phyloP scores from a whole-genome alignment of 208 protist species.

The Leptomonas seymouri region DNA sequence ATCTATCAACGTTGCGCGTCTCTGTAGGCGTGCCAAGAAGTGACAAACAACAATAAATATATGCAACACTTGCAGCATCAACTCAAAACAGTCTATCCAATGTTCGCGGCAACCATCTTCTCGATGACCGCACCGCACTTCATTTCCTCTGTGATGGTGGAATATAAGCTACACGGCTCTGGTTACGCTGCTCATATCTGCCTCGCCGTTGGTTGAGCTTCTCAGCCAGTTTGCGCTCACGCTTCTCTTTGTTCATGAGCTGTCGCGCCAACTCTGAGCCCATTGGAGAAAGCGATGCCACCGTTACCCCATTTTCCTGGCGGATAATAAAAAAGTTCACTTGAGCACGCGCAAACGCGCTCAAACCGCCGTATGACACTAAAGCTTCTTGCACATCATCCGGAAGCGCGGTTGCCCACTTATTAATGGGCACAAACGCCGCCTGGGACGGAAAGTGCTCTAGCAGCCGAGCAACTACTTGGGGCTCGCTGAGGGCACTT shows the following conservation, averaged over 20 bases:
- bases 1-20: too few species aligned
- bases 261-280: slow-evolving; percentile 43
- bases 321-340: slow-evolving; percentile 78
- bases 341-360: slow-evolving; percentile 54
- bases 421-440: slow-evolving; percentile 49
- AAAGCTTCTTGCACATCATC: slow-evolving; percentile 70
- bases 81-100: too few species aligned
- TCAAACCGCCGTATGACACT: slow-evolving; percentile 64
- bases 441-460: slow-evolving; percentile 56
- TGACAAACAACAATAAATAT: too few species aligned
- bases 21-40: too few species aligned
- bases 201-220: slow-evolving; percentile 16
- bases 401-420: slow-evolving; percentile 54
- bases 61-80: too few species aligned
- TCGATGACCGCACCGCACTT: neutral
- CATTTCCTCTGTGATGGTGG: slow-evolving; percentile 52
- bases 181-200: slow-evolving; percentile 57
- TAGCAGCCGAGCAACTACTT: slow-evolving; percentile 66
- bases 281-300: slow-evolving; percentile 69
- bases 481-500: slow-evolving; percentile 48
- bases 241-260: slow-evolving; percentile 44
- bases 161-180: slow-evolving; percentile 73
- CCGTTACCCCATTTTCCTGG: slow-evolving; percentile 58
- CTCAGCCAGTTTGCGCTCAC: slow-evolving; percentile 33
- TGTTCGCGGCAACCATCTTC: too few species aligned